Percentiles rank a stretch among this genome's conserved stretches.
Conservation (phyloP, 805 yeast species). For the Diddensiella transvaalensis region DNA sequence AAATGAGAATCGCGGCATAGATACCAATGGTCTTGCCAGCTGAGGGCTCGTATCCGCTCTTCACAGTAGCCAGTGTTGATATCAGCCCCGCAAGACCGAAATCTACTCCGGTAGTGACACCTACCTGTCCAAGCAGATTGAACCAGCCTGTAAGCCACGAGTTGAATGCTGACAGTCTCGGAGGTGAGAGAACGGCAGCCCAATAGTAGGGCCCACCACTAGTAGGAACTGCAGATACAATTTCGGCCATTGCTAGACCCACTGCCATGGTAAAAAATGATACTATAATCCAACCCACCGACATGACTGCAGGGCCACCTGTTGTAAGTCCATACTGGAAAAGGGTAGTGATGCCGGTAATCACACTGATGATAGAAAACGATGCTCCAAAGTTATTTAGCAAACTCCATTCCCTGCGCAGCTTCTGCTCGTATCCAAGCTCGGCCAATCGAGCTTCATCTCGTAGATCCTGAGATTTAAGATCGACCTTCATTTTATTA, state of each 20-base stretch:
- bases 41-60: constrained; percentile 18
- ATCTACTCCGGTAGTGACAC: constrained; percentile 21
- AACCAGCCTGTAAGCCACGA: constrained; percentile 29
- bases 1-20: constrained; percentile 55
- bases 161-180: constrained; percentile 22
- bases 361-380: constrained; percentile 66
- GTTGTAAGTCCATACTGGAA: constrained; percentile 56
- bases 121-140: constrained; percentile 25
- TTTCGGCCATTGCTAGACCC: constrained; percentile 63
- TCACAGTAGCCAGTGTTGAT: constrained; percentile 17
- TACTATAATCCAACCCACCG: constrained; percentile 72
- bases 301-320: constrained; percentile 62
- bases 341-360: constrained; percentile 61
- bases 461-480: background rate
- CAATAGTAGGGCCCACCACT: constrained; percentile 72
- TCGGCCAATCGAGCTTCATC: constrained; percentile 38
- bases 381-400: constrained; percentile 69
- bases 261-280: constrained; percentile 51
- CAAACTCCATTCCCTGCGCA: constrained; percentile 56
- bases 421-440: constrained; percentile 69
- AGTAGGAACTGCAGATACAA: constrained; percentile 69
- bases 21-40: constrained; percentile 33
- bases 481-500: background rate
- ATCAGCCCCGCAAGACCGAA: constrained; percentile 22
- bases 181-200: constrained; percentile 39